Conservation (phyloP, 345 rosid species). For the Dimocarpus longan region DNA sequence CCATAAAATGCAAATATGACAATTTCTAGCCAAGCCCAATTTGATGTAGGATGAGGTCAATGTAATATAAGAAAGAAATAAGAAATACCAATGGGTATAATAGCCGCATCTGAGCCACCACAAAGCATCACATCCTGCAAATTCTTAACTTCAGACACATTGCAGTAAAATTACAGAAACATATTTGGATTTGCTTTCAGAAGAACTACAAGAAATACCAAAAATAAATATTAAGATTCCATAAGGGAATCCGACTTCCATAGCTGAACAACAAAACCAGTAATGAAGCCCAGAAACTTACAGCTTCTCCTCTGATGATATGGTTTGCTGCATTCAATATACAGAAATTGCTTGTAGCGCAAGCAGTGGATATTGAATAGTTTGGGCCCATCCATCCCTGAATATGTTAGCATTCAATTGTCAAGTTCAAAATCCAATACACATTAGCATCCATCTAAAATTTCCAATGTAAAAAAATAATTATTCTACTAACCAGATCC, state of each 20-base stretch:
- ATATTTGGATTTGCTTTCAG: not conserved
- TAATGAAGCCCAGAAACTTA: slow-evolving; percentile 47
- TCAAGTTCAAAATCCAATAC: slow-evolving; percentile 20
- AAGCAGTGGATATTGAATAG: slow-evolving; percentile 95
- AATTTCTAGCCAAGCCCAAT: slow-evolving; percentile 10
- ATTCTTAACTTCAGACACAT: slow-evolving; percentile 19
- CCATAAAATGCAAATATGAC: slow-evolving; percentile 19
- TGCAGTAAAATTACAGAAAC: slow-evolving; percentile 1
- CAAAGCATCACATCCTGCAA: slow-evolving; percentile 92
- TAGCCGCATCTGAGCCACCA: slow-evolving; percentile 91
- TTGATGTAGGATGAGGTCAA: slow-evolving; percentile 16
- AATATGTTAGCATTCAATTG: slow-evolving; percentile 25
- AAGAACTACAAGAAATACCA: not conserved
- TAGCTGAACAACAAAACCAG: slow-evolving; percentile 10
- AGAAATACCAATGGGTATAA: slow-evolving; percentile 82
- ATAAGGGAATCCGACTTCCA: slow-evolving; percentile 3
- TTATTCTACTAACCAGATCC: slow-evolving; percentile 72
- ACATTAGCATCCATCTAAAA: not conserved
- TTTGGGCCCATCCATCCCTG: slow-evolving; percentile 99
- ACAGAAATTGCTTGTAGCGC: slow-evolving; percentile 96
- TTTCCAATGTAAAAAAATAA: slow-evolving; percentile 8
- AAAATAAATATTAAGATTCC: not conserved
- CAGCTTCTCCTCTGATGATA: slow-evolving; percentile 94
- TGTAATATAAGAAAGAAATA: slow-evolving; percentile 21
- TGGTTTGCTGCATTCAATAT: slow-evolving; percentile 92